Evolutionary conservation across 1,284 basidiomycete species (phyloP), one percentile per base, ranked within the genome.

Genomic region (Rhodotorula sp.): DNA sequence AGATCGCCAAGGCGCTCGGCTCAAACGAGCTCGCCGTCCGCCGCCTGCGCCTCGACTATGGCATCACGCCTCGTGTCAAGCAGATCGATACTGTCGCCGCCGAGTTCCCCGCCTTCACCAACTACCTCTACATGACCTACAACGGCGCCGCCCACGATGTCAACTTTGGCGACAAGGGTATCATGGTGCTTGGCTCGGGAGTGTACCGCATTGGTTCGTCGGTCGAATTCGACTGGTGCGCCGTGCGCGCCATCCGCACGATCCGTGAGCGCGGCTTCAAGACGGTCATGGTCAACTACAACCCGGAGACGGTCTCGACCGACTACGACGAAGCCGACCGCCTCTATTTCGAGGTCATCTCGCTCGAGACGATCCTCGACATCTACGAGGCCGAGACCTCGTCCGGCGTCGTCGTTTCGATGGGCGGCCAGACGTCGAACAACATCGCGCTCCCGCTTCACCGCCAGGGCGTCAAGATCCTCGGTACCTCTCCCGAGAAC

Each of bases 151-250:
- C 94, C 80, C 91, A 98, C 81, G 95, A 98, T 78, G 82, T 99
- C 76, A 81, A 83, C 18, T 98, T 98, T 81, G 82, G 88, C 65
- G 96, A 99, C 79, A 86, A 90, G 71, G 95, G 95, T 77, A 88
- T 97, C 71, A 96, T 99, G 87, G 95, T 98, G 20, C 86, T 98
- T 46, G 96, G 95, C 37, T 98, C 96, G 34, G 95, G 95, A 76
- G 95, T 98, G 24, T 99, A 99, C 83, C 89, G 96, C 67, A 99
- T 99, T 77, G 95, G 96, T 47, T 97, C 94, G 2, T 97, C 94
- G 2, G 96, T 99, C 81, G 96, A 99, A 82, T 99, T 99, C 82
- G 95, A 99, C 81, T 99, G 95, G 96, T 99, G 95, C 82, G 95
- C 95, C 26, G 96, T 99, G 61, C 89, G 94, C 62, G 93, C 94